phyloP scores from a whole-genome alignment of 805 yeast species.

The Ogataea methylovora region DNA sequence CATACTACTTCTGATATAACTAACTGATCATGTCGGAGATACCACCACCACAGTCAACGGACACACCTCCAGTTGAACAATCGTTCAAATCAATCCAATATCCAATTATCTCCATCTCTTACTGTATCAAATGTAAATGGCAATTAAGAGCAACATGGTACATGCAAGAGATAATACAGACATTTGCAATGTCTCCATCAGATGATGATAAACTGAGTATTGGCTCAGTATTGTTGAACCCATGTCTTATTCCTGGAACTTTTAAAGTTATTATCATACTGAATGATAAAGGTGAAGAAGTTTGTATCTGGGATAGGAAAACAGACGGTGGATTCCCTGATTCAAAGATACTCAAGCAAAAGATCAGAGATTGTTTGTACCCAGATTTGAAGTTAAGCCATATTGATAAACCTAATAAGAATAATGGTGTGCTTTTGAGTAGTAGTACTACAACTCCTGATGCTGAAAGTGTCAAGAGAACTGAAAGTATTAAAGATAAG shows the following conservation, averaged over 20 bases:
- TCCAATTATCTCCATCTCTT: constrained; percentile 62
- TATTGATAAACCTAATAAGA: constrained; percentile 36
- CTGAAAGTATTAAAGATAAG: not conserved
- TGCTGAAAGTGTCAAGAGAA: constrained; percentile 1
- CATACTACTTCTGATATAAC: too few species aligned
- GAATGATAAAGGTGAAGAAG: not conserved
- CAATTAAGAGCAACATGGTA: constrained; percentile 85
- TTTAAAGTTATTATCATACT: constrained; percentile 41
- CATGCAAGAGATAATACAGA: constrained; percentile 75
- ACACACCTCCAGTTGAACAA: too few species aligned
- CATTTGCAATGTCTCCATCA: constrained; percentile 36
- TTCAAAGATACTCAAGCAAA: constrained; percentile 66
- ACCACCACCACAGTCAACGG: too few species aligned
- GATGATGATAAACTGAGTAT: constrained; percentile 32
- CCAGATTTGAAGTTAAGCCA: constrained; percentile 58
- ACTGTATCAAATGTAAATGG: constrained; percentile 86
- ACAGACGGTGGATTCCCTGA: constrained; percentile 77
- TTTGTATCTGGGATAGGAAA: constrained; percentile 52
- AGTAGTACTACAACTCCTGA: not conserved
- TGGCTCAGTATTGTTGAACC: constrained; percentile 46
- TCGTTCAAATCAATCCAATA: too few species aligned
- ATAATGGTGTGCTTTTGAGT: constrained; percentile 14
- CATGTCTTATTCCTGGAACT: constrained; percentile 43
- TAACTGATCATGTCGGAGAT: too few species aligned
- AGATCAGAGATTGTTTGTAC: constrained; percentile 50